A percentile compares a stretch with the other conserved stretches of the same genome.
phyloP scores from a whole-genome alignment of 257 asterid species.

The Knoxia roxburghii region DNA sequence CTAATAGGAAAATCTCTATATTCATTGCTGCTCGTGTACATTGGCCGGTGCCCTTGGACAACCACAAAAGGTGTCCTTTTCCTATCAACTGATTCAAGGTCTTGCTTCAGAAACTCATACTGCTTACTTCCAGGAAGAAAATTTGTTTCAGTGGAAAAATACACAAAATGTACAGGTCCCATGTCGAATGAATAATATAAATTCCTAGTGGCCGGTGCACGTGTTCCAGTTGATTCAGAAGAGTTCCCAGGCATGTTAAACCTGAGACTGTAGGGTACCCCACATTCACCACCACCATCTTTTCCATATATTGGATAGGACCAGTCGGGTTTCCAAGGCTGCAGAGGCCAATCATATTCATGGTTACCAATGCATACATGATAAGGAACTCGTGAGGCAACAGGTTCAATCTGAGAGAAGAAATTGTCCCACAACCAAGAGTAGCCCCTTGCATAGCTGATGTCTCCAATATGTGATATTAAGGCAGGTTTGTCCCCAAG shows the following conservation, averaged over 20 bases:
- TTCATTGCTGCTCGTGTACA: conserved; percentile 78
- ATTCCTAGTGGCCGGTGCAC: conserved; percentile 74
- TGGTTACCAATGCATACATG: conserved; percentile 95
- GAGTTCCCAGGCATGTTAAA: conserved; percentile 92
- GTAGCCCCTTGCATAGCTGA: conserved; percentile 93
- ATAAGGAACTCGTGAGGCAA: conserved; percentile 77
- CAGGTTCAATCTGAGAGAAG: conserved; percentile 67
- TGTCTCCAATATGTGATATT: conserved; percentile 90
- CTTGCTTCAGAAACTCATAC: conserved; percentile 71
- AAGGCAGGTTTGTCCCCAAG: conserved; percentile 71
- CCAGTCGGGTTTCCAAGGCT: conserved; percentile 98
- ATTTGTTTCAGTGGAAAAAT: conserved; percentile 79
- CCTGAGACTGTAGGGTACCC: conserved; percentile 79
- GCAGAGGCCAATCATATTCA: conserved; percentile 84
- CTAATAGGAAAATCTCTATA: conserved; percentile 51
- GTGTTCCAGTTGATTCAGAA: conserved; percentile 69
- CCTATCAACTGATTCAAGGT: conserved; percentile 69
- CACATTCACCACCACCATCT: conserved; percentile 97
- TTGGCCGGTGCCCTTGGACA: conserved; percentile 90
- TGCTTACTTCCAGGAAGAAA: conserved; percentile 73
- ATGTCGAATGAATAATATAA: conserved; percentile 74
- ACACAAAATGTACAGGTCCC: conserved; percentile 85
- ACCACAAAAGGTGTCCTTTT: conserved; percentile 69
- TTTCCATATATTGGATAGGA: conserved; percentile 43
- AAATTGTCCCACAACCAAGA: conserved; percentile 97